These are phyloP conservation scores for Penicillium ucsense DNA, from an alignment of 495 filamentous ascomycete species.

Conservation along the genomic window DNA sequence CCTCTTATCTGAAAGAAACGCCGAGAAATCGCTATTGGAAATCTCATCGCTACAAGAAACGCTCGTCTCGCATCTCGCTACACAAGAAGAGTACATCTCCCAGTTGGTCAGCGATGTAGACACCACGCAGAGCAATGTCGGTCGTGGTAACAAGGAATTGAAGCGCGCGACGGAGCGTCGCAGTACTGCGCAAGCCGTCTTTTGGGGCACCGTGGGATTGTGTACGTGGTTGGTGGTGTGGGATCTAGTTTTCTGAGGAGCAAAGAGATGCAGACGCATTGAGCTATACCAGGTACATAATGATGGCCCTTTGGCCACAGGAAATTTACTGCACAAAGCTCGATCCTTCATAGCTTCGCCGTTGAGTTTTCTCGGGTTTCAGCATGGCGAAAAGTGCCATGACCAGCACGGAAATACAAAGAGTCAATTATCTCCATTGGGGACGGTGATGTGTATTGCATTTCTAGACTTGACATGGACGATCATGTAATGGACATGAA, in stretches of 20 bases:
- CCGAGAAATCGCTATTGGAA: slow-evolving; percentile 83
- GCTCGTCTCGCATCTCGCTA: slow-evolving; percentile 71
- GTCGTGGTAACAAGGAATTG: slow-evolving; percentile 81
- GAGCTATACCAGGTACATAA: neutral
- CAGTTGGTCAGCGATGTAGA: slow-evolving; percentile 80
- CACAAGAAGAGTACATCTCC: slow-evolving; percentile 78
- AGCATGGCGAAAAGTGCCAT: too few species aligned
- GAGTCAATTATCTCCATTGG: too few species aligned
- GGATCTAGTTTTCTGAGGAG: slow-evolving; percentile 75
- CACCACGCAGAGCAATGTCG: slow-evolving; percentile 73
- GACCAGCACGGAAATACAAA: too few species aligned
- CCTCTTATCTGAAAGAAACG: slow-evolving; percentile 45
- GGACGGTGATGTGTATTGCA: too few species aligned
- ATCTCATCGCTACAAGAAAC: slow-evolving; percentile 88
- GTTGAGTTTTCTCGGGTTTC: too few species aligned
- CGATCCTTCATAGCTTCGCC: too few species aligned
- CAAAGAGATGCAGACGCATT: neutral
- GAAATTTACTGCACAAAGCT: too few species aligned
- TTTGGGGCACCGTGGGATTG: slow-evolving; percentile 74
- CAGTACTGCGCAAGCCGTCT: slow-evolving; percentile 81
- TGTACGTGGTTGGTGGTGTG: slow-evolving; percentile 80
- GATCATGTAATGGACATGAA: too few species aligned
- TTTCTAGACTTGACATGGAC: too few species aligned
- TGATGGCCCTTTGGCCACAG: too few species aligned
- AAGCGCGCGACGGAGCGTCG: slow-evolving; percentile 71